Evolutionary conservation across 148 eudicot genomes (phyloP).

Genomic region (Cornus florida): DNA sequence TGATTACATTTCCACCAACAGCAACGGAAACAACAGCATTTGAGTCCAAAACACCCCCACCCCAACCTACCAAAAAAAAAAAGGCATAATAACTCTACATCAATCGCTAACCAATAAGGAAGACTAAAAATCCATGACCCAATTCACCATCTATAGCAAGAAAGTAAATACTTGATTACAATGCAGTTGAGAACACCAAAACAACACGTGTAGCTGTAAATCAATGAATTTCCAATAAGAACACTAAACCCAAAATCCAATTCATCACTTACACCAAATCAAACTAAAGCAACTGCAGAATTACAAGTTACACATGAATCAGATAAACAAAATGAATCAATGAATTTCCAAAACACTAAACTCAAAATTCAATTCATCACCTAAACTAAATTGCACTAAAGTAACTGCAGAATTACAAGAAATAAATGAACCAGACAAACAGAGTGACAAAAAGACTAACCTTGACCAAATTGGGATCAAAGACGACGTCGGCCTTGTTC

Average conservation of each 20-base stretch:
- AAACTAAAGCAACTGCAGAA: not conserved
- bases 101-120: not conserved
- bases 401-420: not conserved
- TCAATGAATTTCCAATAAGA: no score
- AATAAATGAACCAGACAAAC: not conserved
- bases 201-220: no score
- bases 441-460: conserved; percentile 28
- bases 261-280: not conserved
- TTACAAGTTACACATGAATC: not conserved
- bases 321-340: no score
- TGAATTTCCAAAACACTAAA: not conserved
- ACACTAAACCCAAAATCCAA: not conserved
- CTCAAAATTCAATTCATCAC: not conserved
- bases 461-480: conserved; percentile 65
- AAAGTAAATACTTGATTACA: no score
- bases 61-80: not conserved
- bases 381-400: not conserved
- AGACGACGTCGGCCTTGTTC: conserved; percentile 71
- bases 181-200: not conserved
- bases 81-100: not conserved
- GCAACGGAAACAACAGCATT: not conserved
- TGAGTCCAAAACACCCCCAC: no score
- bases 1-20: not conserved
- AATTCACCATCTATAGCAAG: not conserved
- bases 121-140: not conserved